Evolutionary conservation across 345 rosid genomes (phyloP).

Genomic region (Hibiscus trionum): DNA sequence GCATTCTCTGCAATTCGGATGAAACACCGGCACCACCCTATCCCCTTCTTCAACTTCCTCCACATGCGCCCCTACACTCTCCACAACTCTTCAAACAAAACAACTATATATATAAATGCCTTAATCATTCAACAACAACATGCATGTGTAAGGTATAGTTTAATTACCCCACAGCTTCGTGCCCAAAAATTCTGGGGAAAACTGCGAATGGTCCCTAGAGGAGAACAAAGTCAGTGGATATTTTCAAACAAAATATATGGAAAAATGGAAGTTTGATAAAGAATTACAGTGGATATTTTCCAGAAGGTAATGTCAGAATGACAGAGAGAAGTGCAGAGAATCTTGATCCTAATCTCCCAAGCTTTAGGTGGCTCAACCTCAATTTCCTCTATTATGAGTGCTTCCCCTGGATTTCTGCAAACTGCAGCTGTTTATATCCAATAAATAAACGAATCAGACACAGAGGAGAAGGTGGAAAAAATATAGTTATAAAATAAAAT

Average conservation of each 20-base stretch:
- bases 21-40: slow-evolving; percentile 49
- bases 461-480: neutral
- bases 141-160: neutral
- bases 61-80: slow-evolving; percentile 63
- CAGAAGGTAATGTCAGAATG: slow-evolving; percentile 48
- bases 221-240: neutral
- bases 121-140: too few relatives aligned
- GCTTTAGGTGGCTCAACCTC: slow-evolving; percentile 66
- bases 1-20: slow-evolving; percentile 45
- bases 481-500: neutral
- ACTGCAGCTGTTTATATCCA: slow-evolving; percentile 41
- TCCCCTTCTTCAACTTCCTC: slow-evolving; percentile 52
- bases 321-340: slow-evolving; percentile 67
- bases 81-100: slow-evolving; percentile 39
- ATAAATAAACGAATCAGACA: neutral
- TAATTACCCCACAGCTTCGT: slow-evolving; percentile 66
- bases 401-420: slow-evolving; percentile 41
- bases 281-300: slow-evolving; percentile 39
- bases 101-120: too few relatives aligned
- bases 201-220: slow-evolving; percentile 35
- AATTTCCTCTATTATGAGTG: slow-evolving; percentile 52
- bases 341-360: slow-evolving; percentile 60
- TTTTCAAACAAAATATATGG: neutral
- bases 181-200: slow-evolving; percentile 65
- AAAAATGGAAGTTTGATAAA: neutral